Evolutionary conservation across 768 basidiomycete genomes (phyloP).

Genomic region (Royoungia palumana): DNA sequence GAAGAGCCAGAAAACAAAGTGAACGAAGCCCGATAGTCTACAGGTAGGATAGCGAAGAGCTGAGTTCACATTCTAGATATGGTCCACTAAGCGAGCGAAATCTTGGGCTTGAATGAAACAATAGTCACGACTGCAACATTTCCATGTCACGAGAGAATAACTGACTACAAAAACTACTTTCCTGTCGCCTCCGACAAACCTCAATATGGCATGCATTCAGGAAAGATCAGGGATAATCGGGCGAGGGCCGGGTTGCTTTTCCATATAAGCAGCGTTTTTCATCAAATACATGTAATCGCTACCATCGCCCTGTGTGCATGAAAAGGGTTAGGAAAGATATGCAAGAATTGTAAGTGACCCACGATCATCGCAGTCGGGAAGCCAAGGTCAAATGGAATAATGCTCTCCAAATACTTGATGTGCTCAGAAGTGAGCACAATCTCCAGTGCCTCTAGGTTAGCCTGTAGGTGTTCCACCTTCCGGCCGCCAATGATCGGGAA

Average conservation of each 20-base stretch:
- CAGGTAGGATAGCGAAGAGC: too few species aligned
- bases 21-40: too few species aligned
- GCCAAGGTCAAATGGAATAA: constrained; percentile 36
- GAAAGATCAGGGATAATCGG: constrained; percentile 1
- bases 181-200: too few species aligned
- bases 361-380: constrained; percentile 37
- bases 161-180: too few species aligned
- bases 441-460: constrained; percentile 43
- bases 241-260: constrained; percentile 15
- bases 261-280: constrained; percentile 13
- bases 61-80: too few species aligned
- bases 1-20: too few species aligned
- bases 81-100: too few species aligned
- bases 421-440: constrained; percentile 39
- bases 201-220: too few species aligned
- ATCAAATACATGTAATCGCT: constrained; percentile 11
- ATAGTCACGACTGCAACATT: too few species aligned
- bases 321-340: background rate
- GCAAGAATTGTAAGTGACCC: constrained; percentile 10
- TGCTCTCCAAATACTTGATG: constrained; percentile 36
- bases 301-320: constrained; percentile 30
- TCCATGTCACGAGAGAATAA: too few species aligned
- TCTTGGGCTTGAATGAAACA: too few species aligned
- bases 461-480: constrained; percentile 42
- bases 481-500: constrained; percentile 43